phyloP scores from a whole-genome alignment of 2,329 filamentous ascomycete species.

The Tolypocladium sp. region DNA sequence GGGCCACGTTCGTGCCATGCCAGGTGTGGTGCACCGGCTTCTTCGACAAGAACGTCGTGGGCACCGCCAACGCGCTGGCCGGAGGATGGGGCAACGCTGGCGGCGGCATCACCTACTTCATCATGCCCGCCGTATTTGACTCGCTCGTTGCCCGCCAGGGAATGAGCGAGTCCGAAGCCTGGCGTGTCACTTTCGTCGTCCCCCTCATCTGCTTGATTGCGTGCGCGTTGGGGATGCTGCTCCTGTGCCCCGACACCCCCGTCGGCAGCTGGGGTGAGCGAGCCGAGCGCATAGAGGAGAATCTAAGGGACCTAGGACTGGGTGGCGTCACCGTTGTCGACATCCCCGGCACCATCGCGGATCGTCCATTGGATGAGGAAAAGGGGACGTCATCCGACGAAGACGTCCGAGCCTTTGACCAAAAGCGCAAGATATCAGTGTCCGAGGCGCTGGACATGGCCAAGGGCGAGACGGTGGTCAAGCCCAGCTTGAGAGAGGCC shows the following conservation, averaged over 20 bases:
- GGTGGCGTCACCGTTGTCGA: constrained; percentile 35
- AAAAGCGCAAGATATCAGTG: constrained; percentile 38
- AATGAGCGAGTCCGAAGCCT: constrained; percentile 59
- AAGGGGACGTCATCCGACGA: constrained; percentile 3
- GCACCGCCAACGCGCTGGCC: constrained; percentile 77
- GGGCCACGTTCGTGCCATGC: constrained; percentile 72
- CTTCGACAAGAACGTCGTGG: constrained; percentile 87
- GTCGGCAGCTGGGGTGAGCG: constrained; percentile 75
- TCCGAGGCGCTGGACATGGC: constrained; percentile 46
- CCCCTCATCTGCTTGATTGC: constrained; percentile 67
- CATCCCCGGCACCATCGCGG: constrained; percentile 39
- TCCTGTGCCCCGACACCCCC: constrained; percentile 73
- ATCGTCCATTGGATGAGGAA: constrained; percentile 26
- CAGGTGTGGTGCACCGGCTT: constrained; percentile 91
- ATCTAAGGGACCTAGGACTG: constrained; percentile 36
- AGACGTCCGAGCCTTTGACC: constrained; percentile 19
- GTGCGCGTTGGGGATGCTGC: constrained; percentile 58
- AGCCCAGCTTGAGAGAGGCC: constrained; percentile 45
- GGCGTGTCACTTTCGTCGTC: constrained; percentile 78
- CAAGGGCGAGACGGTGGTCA: constrained; percentile 40
- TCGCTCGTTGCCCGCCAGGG: constrained; percentile 54
- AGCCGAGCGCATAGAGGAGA: constrained; percentile 45
- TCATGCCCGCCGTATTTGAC: constrained; percentile 86
- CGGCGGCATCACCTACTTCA: constrained; percentile 85
- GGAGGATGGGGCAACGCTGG: constrained; percentile 82